Percentiles rank a stretch among this genome's conserved stretches.
These are phyloP conservation scores for Aurantiochytrium sp. DNA, from an alignment of 108 stramenopile species.

Conservation along the genomic window DNA sequence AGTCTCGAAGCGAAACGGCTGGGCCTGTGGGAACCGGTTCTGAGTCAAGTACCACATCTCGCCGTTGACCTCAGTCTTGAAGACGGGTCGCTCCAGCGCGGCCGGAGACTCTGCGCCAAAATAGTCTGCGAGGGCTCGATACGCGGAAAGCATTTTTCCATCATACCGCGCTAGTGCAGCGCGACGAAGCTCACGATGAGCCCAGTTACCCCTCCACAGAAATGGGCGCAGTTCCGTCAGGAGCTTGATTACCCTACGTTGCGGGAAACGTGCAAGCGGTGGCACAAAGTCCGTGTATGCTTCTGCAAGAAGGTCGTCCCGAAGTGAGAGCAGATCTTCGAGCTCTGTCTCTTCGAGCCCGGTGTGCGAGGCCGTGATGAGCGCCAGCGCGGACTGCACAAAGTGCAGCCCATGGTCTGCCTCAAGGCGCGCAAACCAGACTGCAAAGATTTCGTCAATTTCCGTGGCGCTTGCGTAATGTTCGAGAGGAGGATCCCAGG, in stretches of 20 bases:
- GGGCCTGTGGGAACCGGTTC: not conserved
- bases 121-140: not conserved
- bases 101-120: not conserved
- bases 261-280: not conserved
- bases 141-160: not conserved
- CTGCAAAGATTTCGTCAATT: not conserved
- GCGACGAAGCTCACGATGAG: not conserved
- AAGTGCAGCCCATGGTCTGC: not conserved
- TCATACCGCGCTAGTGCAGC: not conserved
- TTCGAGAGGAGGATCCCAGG: not conserved
- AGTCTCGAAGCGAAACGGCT: not conserved
- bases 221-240: not conserved
- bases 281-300: not conserved
- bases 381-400: not conserved
- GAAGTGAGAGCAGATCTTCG: not conserved
- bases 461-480: not conserved
- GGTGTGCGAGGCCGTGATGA: not conserved
- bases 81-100: not conserved
- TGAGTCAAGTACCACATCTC: not conserved
- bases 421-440: not conserved
- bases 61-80: not conserved
- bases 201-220: not conserved
- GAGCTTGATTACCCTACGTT: not conserved
- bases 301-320: not conserved
- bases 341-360: not conserved